phyloP scores from a whole-genome alignment of 2,329 filamentous ascomycete genomes.

The Aspergillus cejpii region DNA sequence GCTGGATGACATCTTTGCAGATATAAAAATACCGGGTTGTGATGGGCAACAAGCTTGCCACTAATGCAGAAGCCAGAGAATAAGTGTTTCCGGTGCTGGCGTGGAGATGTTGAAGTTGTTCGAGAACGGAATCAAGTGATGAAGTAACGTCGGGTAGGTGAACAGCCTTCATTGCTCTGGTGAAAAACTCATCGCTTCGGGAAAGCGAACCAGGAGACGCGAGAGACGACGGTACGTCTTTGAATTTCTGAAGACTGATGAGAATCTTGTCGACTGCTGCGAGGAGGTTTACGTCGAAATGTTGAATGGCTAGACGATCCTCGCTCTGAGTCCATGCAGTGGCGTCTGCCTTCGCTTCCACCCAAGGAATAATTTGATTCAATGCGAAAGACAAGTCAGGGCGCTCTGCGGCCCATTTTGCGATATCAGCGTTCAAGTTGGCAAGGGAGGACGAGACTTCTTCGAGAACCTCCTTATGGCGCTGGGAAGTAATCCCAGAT shows the following conservation, averaged over 20 bases:
- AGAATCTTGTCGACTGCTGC: conserved; percentile 67
- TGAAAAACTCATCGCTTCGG: conserved; percentile 49
- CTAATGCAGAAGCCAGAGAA: conserved; percentile 49
- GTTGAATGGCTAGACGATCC: conserved; percentile 29
- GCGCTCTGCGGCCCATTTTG: conserved; percentile 40
- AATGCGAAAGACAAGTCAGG: conserved; percentile 60
- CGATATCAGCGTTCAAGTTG: conserved; percentile 39
- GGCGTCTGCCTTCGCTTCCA: conserved; percentile 32
- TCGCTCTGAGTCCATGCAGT: conserved; percentile 8
- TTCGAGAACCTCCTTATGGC: conserved; percentile 25
- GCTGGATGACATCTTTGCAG: conserved; percentile 52
- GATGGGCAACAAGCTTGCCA: conserved; percentile 62
- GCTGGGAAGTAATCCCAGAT: conserved; percentile 38
- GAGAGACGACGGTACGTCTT: conserved; percentile 50
- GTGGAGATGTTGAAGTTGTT: conserved; percentile 42
- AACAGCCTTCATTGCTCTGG: conserved; percentile 52
- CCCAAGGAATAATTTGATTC: conserved; percentile 61
- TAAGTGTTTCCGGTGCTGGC: conserved; percentile 40
- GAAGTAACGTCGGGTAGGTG: conserved; percentile 52
- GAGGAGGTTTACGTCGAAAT: conserved; percentile 55
- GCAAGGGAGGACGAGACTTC: conserved; percentile 25
- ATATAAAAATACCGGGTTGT: conserved; percentile 64
- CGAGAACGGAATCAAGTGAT: conserved; percentile 42
- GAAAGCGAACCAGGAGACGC: conserved; percentile 61
- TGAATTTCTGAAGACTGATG: conserved; percentile 66